phyloP scores from a whole-genome alignment of 1,284 basidiomycete species.

The Cryptococcus sp. region DNA sequence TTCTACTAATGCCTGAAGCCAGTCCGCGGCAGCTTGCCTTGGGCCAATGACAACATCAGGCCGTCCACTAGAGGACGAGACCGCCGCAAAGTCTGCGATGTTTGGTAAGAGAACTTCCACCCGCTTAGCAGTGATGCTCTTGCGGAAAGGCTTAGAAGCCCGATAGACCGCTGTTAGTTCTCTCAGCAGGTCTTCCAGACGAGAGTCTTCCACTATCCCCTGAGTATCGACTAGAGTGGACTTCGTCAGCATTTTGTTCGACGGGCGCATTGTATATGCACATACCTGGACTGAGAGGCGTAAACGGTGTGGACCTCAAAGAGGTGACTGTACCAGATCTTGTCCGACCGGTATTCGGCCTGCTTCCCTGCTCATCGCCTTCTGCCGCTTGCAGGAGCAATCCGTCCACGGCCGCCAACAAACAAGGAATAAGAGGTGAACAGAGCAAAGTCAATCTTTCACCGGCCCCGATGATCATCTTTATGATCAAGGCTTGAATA shows the following conservation, averaged over 20 bases:
- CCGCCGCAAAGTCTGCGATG: slow-evolving; percentile 48
- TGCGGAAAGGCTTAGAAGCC: slow-evolving; percentile 35
- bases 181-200: slow-evolving; percentile 36
- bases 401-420: slow-evolving; percentile 42
- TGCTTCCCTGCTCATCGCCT: slow-evolving; percentile 19
- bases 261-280: background rate
- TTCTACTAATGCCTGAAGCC: slow-evolving; percentile 33
- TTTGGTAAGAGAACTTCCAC: slow-evolving; percentile 47
- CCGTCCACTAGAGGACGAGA: slow-evolving; percentile 28
- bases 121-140: slow-evolving; percentile 34
- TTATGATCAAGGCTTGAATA: slow-evolving; percentile 38
- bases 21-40: slow-evolving; percentile 31
- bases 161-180: slow-evolving; percentile 35
- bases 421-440: slow-evolving; percentile 30
- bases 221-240: background rate
- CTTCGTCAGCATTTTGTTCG: background rate
- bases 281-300: slow-evolving; percentile 22
- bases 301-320: slow-evolving; percentile 26
- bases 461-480: slow-evolving; percentile 32
- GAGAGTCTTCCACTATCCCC: slow-evolving; percentile 17
- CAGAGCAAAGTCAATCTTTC: slow-evolving; percentile 24
- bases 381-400: slow-evolving; percentile 40
- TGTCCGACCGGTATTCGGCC: slow-evolving; percentile 22
- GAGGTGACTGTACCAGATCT: slow-evolving; percentile 34
- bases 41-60: slow-evolving; percentile 26